Conservation (phyloP, 2,329 filamentous ascomycete species). For the Diplodia sapinea region DNA sequence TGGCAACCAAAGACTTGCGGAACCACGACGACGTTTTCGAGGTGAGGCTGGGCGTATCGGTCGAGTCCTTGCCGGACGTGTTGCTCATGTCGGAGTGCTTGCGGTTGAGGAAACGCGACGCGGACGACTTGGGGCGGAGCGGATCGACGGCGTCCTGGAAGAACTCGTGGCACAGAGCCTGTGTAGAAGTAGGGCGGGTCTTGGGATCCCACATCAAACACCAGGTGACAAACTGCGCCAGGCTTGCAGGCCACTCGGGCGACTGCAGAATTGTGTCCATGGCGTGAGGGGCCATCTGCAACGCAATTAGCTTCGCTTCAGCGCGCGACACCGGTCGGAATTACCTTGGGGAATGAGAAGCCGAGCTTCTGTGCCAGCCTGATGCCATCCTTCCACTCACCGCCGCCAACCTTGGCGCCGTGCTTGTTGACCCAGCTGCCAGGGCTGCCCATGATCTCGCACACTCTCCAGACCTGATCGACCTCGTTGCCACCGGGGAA, state of each 20-base stretch:
- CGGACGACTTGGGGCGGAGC: conserved; percentile 85
- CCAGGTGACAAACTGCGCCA: conserved; percentile 96
- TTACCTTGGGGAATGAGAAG: conserved; percentile 90
- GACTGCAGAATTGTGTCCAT: conserved; percentile 92
- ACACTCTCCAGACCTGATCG: conserved; percentile 98
- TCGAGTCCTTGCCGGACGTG: conserved; percentile 67
- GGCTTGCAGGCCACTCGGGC: conserved; percentile 87
- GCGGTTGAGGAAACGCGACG: conserved; percentile 80
- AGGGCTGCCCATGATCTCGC: conserved; percentile 98
- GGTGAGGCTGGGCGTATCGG: conserved; percentile 64
- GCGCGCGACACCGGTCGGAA: conserved; percentile 29
- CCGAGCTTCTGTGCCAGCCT: conserved; percentile 92
- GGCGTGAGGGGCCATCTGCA: conserved; percentile 90
- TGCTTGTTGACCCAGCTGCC: conserved; percentile 98
- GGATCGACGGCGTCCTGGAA: conserved; percentile 93
- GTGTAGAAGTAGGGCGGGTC: conserved; percentile 84
- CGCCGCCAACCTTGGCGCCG: conserved; percentile 84
- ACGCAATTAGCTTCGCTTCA: conserved; percentile 32
- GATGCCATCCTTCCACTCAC: conserved; percentile 96
- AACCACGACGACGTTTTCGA: conserved; percentile 93
- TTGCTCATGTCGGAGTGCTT: conserved; percentile 85
- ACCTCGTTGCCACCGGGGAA: conserved; percentile 99
- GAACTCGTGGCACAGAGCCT: conserved; percentile 95
- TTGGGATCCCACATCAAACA: conserved; percentile 99
- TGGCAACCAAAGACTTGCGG: conserved; percentile 87